Base-by-base conservation (phyloP, 345 rosid genomes). In the Anacardium occidentale region DNA sequence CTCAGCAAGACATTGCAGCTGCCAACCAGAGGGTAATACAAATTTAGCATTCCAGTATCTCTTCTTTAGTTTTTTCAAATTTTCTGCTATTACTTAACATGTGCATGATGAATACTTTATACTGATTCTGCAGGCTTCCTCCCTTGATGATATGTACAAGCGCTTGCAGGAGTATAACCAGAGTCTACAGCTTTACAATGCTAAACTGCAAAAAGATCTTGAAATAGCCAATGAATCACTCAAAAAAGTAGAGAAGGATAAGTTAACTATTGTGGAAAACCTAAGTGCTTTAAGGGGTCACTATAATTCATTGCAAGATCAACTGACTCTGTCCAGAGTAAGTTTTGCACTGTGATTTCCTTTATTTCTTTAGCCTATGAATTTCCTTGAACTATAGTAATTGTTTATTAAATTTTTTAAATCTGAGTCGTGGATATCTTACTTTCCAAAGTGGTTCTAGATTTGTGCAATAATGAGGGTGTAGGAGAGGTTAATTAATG, bases 271-370 rank as follows among this genome's bases (percentile, higher is more conserved):
- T 66, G 80, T 95, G 53, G 94, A 91, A 85, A 95, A 87, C 67
- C 98, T 91, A 25, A 86, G 93, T 78, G 80, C 89, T 50, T 72
- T 92, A 75, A 85, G 99, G 77, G 94, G 94, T 72, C 99, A 91
- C 83, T 85, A 84, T 66, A 92, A 74, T 69, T 86, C 94, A 51
- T 61, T 95, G 76, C 98, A 95, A 77, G 94, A 92, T 58, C 98
- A 95, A 58, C 77, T 95, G 54, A 79, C 83, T 51, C 72, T 77
- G 22, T 90, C 90, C 73, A 83, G 94, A 77, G 98, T 95, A 82
- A 82, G 79, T 71, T 47, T 65, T 73, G 69, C 52, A 13, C 21
- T 37, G 55, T n/a, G 26, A 4, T 42, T 51, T 52, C 25, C 37
- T 57, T 50, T 17, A 37, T 51, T 54, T 68, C 13, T 59, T 25